Evolutionary conservation across 495 filamentous ascomycete species (phyloP).

Genomic region (Talaromyces stipitatus): DNA sequence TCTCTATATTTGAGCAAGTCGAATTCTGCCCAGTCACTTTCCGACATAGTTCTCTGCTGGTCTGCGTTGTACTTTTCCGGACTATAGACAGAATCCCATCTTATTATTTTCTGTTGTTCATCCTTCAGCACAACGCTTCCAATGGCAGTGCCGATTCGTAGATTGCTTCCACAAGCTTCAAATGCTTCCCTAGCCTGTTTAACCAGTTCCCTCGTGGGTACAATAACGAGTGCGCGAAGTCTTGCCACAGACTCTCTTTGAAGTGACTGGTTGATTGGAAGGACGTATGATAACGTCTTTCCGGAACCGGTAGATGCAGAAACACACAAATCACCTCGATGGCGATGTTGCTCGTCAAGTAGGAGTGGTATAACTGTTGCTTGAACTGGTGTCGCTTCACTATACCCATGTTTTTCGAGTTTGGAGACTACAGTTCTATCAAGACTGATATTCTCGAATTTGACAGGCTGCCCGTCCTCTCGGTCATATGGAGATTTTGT

Average conservation of each 20-base stretch:
- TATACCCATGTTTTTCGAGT: constrained; percentile 57
- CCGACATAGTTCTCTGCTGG: constrained; percentile 28
- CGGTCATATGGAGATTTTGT: constrained; percentile 49
- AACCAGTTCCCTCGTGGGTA: constrained; percentile 87
- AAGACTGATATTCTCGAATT: constrained; percentile 57
- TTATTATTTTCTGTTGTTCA: constrained; percentile 64
- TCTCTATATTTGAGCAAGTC: constrained; percentile 34
- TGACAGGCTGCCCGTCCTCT: constrained; percentile 12
- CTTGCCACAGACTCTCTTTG: constrained; percentile 48
- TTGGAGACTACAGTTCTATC: constrained; percentile 47
- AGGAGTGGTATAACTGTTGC: constrained; percentile 72
- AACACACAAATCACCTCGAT: constrained; percentile 71
- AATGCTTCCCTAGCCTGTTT: constrained; percentile 68
- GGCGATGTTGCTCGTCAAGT: constrained; percentile 46
- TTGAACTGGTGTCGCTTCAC: constrained; percentile 78
- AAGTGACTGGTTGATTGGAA: constrained; percentile 77
- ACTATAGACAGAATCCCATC: constrained; percentile 52
- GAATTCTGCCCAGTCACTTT: constrained; percentile 42
- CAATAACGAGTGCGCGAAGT: constrained; percentile 69
- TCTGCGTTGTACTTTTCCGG: constrained; percentile 41
- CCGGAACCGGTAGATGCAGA: constrained; percentile 89
- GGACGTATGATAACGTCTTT: constrained; percentile 83
- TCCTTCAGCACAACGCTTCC: constrained; percentile 68
- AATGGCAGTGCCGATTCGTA: constrained; percentile 74
- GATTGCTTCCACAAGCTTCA: constrained; percentile 58